Base-by-base conservation (phyloP, 371 early-diverging fungal species). In the Actinomucor elegans region DNA sequence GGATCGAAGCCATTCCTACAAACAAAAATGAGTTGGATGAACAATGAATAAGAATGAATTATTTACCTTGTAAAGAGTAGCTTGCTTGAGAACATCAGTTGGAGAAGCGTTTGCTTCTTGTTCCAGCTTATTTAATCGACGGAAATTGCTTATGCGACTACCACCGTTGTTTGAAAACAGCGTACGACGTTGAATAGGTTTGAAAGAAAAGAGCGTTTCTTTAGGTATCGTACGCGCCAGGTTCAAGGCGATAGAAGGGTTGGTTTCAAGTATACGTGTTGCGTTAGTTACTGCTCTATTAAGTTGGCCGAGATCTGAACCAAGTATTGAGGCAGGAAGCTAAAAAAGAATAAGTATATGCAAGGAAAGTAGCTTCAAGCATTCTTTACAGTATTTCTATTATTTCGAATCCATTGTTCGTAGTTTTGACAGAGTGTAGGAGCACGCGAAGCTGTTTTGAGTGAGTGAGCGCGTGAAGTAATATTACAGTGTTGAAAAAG, bases 1-100 rank as follows among this genome's bases (percentile, higher is more conserved):
- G 14, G 81, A 51, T 17, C 76, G 66, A 29, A 85, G 48, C 57
- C 88, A 77, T 66, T 88, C 90, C 89, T 88, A 64, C 9, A 26
- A 41, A 34, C 29, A n/a, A 29, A 41, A 32, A 23, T 11, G 24
- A 23, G 14, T 11, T 49, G 26, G 45, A n/a, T n/a, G n/a, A n/a
- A n/a, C n/a, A n/a, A n/a, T n/a, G n/a, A 17, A 26, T 21, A 26
- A 36, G 9, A 9, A 28, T 45, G 23, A 29, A 28, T 34, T 12
- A 8, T 15, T 20, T 70, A 87, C 90, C 79, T 82, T 83, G 75
- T 88, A 90, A 27, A 89, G 72, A 32, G 76, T 77, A 11, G 89
- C 81, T 60, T 93, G 93, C 32, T 77, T 80, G 12, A 59, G 44
- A 12, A 86, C 60, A 64, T 91, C 85, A 29, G 76, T 73, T 8